Evolutionary conservation across 2,329 filamentous ascomycete species (phyloP), one percentile per base, ranked within the genome.

Genomic region (Exophiala sp.): DNA sequence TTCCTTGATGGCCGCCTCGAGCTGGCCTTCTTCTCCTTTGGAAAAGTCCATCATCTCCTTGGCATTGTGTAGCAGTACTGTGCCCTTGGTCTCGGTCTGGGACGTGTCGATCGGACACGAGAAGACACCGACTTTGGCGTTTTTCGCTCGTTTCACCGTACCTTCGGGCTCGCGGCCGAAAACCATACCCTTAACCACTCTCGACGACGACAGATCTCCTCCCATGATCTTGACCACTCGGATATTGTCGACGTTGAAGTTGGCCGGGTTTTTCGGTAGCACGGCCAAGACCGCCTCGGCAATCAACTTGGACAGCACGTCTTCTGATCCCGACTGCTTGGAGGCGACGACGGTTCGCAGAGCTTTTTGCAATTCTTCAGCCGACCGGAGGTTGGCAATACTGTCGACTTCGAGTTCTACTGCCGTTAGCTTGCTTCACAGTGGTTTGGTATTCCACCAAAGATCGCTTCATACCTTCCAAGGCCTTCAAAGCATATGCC

Each of bases 211-310:
- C 65, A 98, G 75, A 67, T 86, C 89, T 58, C 93, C 91, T 62
- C 93, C 93, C 91, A 98, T 97, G 65, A 98, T 98, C 80, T 98
- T 98, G 63, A 98, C 94, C 51, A 98, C 94, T 53, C 93, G 87
- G 63, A 98, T 85, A 70, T 98, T 98, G 76, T 98, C 93, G 58
- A 98, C 89, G 71, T 96, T 98, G 80, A 98, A 98, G 73, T 94
- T 90, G 67, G 79, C 73, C 18, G 93, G 86, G 73, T 96, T 95
- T 77, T 96, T 96, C 60, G 94, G 93, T 57, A 98, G 79, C 16
- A 98, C 90, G 38, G 88, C 83, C 49, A 97, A 81, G 18, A 83
- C 80, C 23, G 80, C 81, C 67, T 96, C 89, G 39, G 94, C 84
- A 58, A 98, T 90, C 63, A 97, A 79, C 46, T 84, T 76, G 54